These are phyloP conservation scores for Colletotrichum endophyticum DNA, from an alignment of 2,329 filamentous ascomycete genomes.

Conservation along the genomic window DNA sequence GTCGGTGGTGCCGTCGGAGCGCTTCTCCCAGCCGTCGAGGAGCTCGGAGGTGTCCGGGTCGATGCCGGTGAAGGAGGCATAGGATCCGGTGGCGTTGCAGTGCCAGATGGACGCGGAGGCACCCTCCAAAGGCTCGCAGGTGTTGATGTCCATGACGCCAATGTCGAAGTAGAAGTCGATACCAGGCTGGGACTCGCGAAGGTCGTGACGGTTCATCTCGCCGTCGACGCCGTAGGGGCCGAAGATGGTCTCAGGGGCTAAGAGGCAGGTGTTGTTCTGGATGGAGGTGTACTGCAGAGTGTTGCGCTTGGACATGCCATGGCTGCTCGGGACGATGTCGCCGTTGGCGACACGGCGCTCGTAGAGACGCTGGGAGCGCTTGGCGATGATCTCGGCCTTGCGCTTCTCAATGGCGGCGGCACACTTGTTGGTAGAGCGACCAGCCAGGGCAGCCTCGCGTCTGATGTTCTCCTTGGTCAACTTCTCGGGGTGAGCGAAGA, in stretches of 20 bases:
- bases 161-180: slow-evolving; percentile 5
- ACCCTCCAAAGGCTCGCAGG: slow-evolving; percentile 4
- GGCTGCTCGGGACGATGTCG: not conserved
- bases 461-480: not conserved
- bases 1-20: slow-evolving; percentile 14
- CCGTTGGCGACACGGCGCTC: not conserved
- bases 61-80: not conserved
- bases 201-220: not conserved
- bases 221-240: slow-evolving; percentile 46
- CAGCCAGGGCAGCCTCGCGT: not conserved
- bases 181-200: not conserved
- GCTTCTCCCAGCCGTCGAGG: not conserved
- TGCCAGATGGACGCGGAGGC: slow-evolving; percentile 4
- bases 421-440: not conserved
- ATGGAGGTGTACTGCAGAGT: not conserved
- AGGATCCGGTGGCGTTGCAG: slow-evolving; percentile 5
- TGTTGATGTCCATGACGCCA: slow-evolving; percentile 6
- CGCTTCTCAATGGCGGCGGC: not conserved
- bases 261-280: slow-evolving; percentile 43
- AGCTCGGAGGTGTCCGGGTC: not conserved
- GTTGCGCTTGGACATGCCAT: not conserved
- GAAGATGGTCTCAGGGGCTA: slow-evolving; percentile 49
- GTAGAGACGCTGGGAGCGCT: not conserved
- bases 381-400: not conserved
- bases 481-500: not conserved